Evolutionary conservation across 371 early-diverging fungal species (phyloP), one percentile per base, ranked within the genome.

Genomic region (Mucor mucedo): DNA sequence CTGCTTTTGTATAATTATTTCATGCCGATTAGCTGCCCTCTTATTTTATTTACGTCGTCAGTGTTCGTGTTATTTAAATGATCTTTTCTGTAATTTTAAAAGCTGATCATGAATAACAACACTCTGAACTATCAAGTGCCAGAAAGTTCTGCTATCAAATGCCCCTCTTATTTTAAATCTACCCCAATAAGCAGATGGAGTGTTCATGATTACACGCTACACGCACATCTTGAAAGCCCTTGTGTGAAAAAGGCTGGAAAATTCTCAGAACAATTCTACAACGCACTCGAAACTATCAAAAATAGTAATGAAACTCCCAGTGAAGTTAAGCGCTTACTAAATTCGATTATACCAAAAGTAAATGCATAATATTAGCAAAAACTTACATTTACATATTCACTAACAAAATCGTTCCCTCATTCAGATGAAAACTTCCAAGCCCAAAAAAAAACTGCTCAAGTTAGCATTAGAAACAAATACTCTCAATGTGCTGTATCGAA

Each of bases 401-500:
- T 52, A 60, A 60, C 30, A 60, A 53, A 11, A 40, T 39, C 60
- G 52, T 60, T 60, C 53, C 53, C 60, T 62, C 55, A 62, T 56
- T 55, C 29, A 63, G 57, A 55, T 56, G 50, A 63, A 63, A 63
- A 21, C 57, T 50, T 63, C 50, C 40, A 55, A 63, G 41, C 49
- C 56, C 63, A 56, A 63, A 55, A 52, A 55, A 52, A 63, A 56
- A 6, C 33, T 56, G 57, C 42, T 63, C 63, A 49, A 63, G 52
- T 63, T 56, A 55, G 32, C 27, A 56, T 56, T 56, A 56, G 28
- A 60, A 60, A 60, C 42, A 63, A 30, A 39, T 63, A 63, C 63
- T 55, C 63, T 63, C 54, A 64, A 52, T 58, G 64, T 58, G 58
- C 52, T 58, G 64, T 64, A 64, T 64, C 64, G 53, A 58, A 13